Evolutionary conservation across 768 basidiomycete species (phyloP), one percentile per base, ranked within the genome.

Genomic region (Kondoa malvinella): DNA sequence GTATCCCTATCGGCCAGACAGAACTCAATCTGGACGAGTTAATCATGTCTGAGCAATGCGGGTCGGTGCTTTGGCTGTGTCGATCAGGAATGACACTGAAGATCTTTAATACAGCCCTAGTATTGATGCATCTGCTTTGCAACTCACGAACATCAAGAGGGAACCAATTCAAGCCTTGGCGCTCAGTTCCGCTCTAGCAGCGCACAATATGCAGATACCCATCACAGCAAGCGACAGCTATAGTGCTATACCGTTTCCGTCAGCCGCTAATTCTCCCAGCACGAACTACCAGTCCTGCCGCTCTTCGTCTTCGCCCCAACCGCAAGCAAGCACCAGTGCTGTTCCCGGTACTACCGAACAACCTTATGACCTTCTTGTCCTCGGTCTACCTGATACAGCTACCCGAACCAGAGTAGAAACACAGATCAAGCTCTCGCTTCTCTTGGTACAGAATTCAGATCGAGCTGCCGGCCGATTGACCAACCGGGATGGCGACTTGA

Each of bases 321-420:
- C 21, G 40, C 12, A 50, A 50, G 40, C 40, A 21, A 50, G 40
- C 40, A 50, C 40, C 8, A 50, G 40, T 50, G 8, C 40, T 50
- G 21, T 21, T 8, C 8, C 21, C 40, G 40, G 12, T 8, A 50
- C 40, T 8, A 8, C 40, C 12, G 40, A 8, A 8, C 40, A 50
- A 50, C 31, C 82, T 91, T 67, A 82, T 50, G 40, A 87, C 29
- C 87, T 94, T 67, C 80, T 89, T 75, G 84, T 89, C 57, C 87
- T 89, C 26, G 89, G 85, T 73, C 84, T 94, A 66, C 89, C 91
- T 3, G 83, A 84, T 72, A 79, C 80, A 57, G 91, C 90, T 29
- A 86, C 90, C 16, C 92, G 94, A 77, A 90, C 88, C 60, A 84
- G 91, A 34, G 91, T 94, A n/a, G 91, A 94, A 77, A 94, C 91